Base-by-base conservation (phyloP, 2,329 filamentous ascomycete genomes). In the Stemphylium vesicarium region DNA sequence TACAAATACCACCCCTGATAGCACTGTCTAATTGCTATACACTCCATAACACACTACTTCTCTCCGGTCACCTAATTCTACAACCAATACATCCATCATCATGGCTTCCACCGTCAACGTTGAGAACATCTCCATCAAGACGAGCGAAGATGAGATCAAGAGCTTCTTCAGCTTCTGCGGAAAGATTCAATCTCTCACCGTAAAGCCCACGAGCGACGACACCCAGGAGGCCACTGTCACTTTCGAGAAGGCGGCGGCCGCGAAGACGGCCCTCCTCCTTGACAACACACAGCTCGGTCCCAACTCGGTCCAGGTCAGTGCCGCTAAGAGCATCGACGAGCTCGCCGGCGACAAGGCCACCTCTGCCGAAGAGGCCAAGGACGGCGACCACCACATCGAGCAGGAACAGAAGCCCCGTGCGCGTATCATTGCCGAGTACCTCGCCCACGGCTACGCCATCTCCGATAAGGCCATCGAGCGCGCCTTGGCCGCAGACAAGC, bases 81-180 rank as follows among this genome's bases (percentile, higher is more conserved):
- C 47, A 40, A 38, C 40, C 26, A n/a, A n/a, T 36, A 55, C 31
- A 49, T 37, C 52, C 44, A 39, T 51, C 63, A 78, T 39, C 61
- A 82, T 83, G 81, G 76, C 81, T 56, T 84, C 80, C 69, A 94
- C 90, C 45, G 91, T 97, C 62, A 81, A 93, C 80, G 93, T 98
- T 71, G 90, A 90, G 80, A 93, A 95, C 81, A 96, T 99, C 79
- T 87, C 90, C 66, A 75, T 82, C 60, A 80, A 88, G 75, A 97
- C 94, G 53, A 87, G 85, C 65, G 92, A 99, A 79, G 89, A 93
- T 80, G 92, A 98, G 79, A 88, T 99, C 69, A 87, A 87, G 73
- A 93, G 96, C 75, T 99, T 99, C 84, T 99, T 99, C 84, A 95
- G 90, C 82, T 98, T 98, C 78, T 88, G 85, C 40, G 95, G 95